phyloP scores from a whole-genome alignment of 192 early-diverging fungal genomes.

The Entomortierella parvispora region DNA sequence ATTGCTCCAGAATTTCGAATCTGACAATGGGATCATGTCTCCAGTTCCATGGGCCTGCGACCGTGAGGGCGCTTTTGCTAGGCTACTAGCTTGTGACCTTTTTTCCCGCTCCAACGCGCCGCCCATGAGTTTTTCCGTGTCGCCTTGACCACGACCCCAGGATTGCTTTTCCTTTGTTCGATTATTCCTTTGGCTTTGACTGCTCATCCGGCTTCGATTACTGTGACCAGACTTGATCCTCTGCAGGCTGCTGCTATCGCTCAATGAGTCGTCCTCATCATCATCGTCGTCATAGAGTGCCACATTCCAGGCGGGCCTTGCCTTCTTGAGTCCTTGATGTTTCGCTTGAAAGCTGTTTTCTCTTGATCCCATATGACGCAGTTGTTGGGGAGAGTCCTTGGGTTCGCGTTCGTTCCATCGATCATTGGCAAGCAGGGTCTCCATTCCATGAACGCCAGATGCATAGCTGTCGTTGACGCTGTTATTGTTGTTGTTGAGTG shows the following conservation, averaged over 20 bases:
- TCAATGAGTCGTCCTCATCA: slow-evolving; percentile 21
- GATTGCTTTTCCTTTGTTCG: background rate
- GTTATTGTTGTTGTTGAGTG: too few relatives aligned
- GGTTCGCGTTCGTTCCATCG: too few relatives aligned
- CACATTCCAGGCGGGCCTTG: slow-evolving; percentile 42
- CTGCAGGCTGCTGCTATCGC: slow-evolving; percentile 7
- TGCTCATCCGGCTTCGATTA: background rate
- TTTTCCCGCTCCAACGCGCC: slow-evolving; percentile 14
- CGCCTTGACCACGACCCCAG: background rate
- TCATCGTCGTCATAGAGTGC: slow-evolving; percentile 39
- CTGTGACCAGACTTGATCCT: slow-evolving; percentile 3
- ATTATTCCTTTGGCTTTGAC: background rate
- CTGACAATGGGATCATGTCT: slow-evolving; percentile 12
- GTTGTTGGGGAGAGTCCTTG: too few relatives aligned
- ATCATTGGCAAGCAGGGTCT: too few relatives aligned
- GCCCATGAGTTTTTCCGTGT: background rate
- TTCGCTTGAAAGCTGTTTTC: background rate
- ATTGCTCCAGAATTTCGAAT: background rate
- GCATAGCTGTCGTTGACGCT: too few relatives aligned
- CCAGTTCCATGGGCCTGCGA: too few relatives aligned
- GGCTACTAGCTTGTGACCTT: background rate
- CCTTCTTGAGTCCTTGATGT: slow-evolving; percentile 1
- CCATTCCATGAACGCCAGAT: too few relatives aligned
- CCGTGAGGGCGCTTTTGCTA: background rate
- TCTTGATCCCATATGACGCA: background rate